Base-by-base conservation (phyloP, 192 early-diverging fungal genomes). In the Gonapodya prolifera region DNA sequence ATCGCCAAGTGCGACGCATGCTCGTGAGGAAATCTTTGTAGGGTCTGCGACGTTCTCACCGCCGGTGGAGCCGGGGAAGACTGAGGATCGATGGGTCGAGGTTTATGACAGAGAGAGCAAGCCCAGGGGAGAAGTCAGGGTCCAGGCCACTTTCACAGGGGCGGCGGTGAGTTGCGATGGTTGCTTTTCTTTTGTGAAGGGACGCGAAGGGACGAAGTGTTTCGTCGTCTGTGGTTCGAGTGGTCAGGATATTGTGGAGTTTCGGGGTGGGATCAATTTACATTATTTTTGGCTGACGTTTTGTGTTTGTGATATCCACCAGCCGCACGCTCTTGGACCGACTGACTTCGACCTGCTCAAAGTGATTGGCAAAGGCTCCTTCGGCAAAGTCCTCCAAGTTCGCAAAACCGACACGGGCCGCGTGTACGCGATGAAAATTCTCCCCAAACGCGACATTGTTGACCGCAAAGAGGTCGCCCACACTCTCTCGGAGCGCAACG, bases 401-500 rank as follows among this genome's bases (percentile, higher is more conserved):
- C 79, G 87, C 34, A 94, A 94, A 75, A 91, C 87, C 78, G 91
- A 94, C 78, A 93, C 93, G 0, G 87, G 87, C 73, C 87, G 91
- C 73, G 90, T 92, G 18, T 94, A 93, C 76, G 93, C 93, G 34
- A 92, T 94, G 91, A 94, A 94, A 77, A 88, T 94, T 2, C 86
- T 94, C 0, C 83, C 85, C 70, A 94, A 94, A 80, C 86, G 87
- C 81, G 87, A 91, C 36, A 85, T 94, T 69, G 87, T 94, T 33
- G 87, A 89, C 77, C 87, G 90, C 69, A 88, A 92, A 75, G 91
- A 93, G 79, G 82, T 94, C 30, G 86, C 83, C 69, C 92, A 93
- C 78, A 93, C 93, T 2, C 80, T 94, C 0, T 86, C 91, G 0
- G 93, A 94, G 80, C 87, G 91, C 33, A 93, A 92, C 81, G 91